Conservation (phyloP, 305 asterid genomes). For the Striga hermonthica region DNA sequence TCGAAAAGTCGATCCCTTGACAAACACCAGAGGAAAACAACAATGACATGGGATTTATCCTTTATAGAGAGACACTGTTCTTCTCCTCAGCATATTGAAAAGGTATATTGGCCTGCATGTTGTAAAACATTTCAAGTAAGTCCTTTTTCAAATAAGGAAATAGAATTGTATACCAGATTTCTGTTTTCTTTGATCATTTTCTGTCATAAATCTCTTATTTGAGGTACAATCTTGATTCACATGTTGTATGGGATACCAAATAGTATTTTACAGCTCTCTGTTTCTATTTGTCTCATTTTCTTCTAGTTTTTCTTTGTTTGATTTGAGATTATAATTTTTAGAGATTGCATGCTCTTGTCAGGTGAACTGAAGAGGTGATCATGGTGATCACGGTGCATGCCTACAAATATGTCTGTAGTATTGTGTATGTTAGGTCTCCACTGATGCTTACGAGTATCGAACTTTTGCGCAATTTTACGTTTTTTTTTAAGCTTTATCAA, state of each 20-base stretch:
- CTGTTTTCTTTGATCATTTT: slow-evolving; percentile 20
- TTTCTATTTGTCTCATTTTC: not conserved
- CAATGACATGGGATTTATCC: slow-evolving; percentile 37
- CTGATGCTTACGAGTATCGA: no score
- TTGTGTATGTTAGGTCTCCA: not conserved
- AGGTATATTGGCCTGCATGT: slow-evolving; percentile 40
- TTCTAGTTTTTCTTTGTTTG: not conserved
- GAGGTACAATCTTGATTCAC: slow-evolving; percentile 19
- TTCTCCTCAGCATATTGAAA: slow-evolving; percentile 35
- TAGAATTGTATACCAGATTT: slow-evolving; percentile 14
- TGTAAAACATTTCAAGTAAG: slow-evolving; percentile 34
- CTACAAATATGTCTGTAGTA: not conserved
- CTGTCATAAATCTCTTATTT: not conserved
- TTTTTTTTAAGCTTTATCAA: slow-evolving; percentile 6
- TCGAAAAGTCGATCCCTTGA: slow-evolving; percentile 42
- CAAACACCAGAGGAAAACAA: slow-evolving; percentile 37
- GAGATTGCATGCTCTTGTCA: slow-evolving; percentile 25
- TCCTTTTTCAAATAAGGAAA: slow-evolving; percentile 19
- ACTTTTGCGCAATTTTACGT: slow-evolving; percentile 7
- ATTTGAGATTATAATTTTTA: not conserved
- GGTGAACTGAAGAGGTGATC: not conserved
- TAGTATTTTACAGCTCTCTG: slow-evolving; percentile 12
- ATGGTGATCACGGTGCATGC: not conserved
- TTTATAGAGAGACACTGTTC: slow-evolving; percentile 32
- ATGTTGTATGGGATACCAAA: not conserved